Evolutionary conservation across 1,284 basidiomycete species (phyloP), one percentile per base, ranked within the genome.

Genomic region (Fomes fomentarius): DNA sequence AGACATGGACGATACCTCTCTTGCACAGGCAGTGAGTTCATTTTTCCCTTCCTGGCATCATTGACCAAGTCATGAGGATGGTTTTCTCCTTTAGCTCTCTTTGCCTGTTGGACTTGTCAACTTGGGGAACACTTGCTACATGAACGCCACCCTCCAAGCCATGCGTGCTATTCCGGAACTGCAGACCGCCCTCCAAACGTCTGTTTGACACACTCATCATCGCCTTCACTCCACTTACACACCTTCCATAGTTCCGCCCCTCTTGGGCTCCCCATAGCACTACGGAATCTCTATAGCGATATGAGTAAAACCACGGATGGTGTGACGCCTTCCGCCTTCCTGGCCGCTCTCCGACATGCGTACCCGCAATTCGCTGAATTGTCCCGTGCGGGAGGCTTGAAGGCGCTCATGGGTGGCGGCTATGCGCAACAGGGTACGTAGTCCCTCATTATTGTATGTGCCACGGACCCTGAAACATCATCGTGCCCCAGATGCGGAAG

Each of bases 91-190:
- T 12, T 56, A 83, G 80, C 72, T 90, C 31, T 76, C 83, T 12
- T 78, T 84, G 62, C 90, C 89, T 5, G 86, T 89, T 51, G 89
- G 90, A 14, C 71, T 89, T 63, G 79, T 74, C 69, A 87, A 91
- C 65, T 74, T 93, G 40, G 94, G 94, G 35, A 96, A 96, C 69
- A 96, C 93, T 0, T 96, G 94, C 67, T 98, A 98, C 73, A 93
- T 98, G 85, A 98, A 98, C 68, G 88, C 96, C 6, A 95, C 93
- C 0, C 77, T 99, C 2, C 96, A 99, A 75, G 90, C 93, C 14
- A 80, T 99, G 59, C 88, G 94, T 17, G 86, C 90, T 2, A 91
- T 99, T 50, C 94, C 95, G 0, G 94, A 98, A 66, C 80, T 99
- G 1, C 88, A 91, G 63, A 70, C 75, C 1, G 87, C 91, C 1